phyloP scores from a whole-genome alignment of 2,329 filamentous ascomycete genomes.

The Ceratocystis smalleyi region DNA sequence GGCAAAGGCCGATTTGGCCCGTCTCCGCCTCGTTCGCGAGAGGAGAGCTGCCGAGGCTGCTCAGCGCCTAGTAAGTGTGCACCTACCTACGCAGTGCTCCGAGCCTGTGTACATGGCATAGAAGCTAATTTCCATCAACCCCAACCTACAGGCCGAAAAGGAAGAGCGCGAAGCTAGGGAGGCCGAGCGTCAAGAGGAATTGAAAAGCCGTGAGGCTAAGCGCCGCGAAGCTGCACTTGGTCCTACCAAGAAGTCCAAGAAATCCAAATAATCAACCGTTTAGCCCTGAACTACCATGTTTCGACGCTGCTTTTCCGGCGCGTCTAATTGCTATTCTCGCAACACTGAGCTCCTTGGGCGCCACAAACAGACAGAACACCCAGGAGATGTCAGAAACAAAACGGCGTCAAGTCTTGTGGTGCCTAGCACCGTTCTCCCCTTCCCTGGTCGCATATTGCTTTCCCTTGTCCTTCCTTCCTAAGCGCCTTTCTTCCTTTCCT shows the following conservation, averaged over 20 bases:
- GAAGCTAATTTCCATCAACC: too few species aligned
- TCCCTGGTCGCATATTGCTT: not conserved
- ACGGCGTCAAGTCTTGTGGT: not conserved
- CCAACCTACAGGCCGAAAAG: constrained; percentile 35
- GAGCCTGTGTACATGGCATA: too few species aligned
- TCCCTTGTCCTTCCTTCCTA: not conserved
- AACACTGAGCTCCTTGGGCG: not conserved
- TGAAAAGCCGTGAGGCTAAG: constrained; percentile 41
- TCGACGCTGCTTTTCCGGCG: not conserved
- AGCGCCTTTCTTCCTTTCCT: not conserved
- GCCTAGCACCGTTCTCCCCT: not conserved
- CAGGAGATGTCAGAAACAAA: not conserved
- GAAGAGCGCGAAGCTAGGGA: constrained; percentile 41
- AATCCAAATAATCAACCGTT: constrained; percentile 11
- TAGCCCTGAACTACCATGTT: not conserved
- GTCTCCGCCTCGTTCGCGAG: constrained; percentile 67
- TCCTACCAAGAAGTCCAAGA: constrained; percentile 34
- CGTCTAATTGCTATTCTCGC: not conserved
- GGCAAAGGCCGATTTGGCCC: constrained; percentile 74
- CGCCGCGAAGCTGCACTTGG: constrained; percentile 37
- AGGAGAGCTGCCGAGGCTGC: constrained; percentile 72
- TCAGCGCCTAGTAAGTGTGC: constrained; percentile 52
- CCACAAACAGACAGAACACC: not conserved
- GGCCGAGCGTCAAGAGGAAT: constrained; percentile 32
- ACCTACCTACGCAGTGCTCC: too few species aligned